phyloP scores from a whole-genome alignment of 1,284 basidiomycete species.

The Pulchroboletus neoregius region DNA sequence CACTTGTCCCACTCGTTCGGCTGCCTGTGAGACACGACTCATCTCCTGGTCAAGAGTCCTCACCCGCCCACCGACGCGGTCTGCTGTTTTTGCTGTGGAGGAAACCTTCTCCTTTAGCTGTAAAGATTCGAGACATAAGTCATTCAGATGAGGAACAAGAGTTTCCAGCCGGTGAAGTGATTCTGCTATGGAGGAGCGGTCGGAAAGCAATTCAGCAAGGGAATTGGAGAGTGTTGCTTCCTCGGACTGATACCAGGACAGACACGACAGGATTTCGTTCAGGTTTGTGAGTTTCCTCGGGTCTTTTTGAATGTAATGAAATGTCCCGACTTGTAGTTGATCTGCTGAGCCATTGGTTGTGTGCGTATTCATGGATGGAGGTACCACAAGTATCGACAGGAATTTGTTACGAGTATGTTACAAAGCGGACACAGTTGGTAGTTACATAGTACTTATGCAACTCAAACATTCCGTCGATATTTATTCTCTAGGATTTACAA shows the following conservation, averaged over 20 bases:
- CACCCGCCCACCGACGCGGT: slow-evolving; percentile 87
- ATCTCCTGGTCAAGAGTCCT: slow-evolving; percentile 88
- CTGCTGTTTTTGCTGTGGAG: slow-evolving; percentile 76
- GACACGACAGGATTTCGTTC: slow-evolving; percentile 63
- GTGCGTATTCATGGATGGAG: slow-evolving; percentile 12
- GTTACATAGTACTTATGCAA: neutral
- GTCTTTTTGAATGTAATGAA: slow-evolving; percentile 29
- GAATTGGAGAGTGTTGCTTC: slow-evolving; percentile 75
- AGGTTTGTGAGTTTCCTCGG: slow-evolving; percentile 57
- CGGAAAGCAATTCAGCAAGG: slow-evolving; percentile 70
- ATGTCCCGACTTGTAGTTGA: slow-evolving; percentile 10
- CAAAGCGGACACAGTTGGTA: too few relatives aligned
- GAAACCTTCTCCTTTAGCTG: slow-evolving; percentile 57
- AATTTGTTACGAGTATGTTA: too few relatives aligned
- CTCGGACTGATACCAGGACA: slow-evolving; percentile 74
- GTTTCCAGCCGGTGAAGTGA: slow-evolving; percentile 63
- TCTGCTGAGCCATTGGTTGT: slow-evolving; percentile 10
- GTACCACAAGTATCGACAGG: too few relatives aligned
- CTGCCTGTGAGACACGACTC: slow-evolving; percentile 78
- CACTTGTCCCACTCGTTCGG: slow-evolving; percentile 80
- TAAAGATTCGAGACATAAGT: slow-evolving; percentile 59
- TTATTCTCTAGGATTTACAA: too few relatives aligned
- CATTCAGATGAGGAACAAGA: slow-evolving; percentile 63
- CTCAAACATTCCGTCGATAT: neutral
- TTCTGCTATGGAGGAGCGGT: slow-evolving; percentile 60